Conservation (phyloP, 2,329 filamentous ascomycete genomes). For the Colletotrichum viniferum region DNA sequence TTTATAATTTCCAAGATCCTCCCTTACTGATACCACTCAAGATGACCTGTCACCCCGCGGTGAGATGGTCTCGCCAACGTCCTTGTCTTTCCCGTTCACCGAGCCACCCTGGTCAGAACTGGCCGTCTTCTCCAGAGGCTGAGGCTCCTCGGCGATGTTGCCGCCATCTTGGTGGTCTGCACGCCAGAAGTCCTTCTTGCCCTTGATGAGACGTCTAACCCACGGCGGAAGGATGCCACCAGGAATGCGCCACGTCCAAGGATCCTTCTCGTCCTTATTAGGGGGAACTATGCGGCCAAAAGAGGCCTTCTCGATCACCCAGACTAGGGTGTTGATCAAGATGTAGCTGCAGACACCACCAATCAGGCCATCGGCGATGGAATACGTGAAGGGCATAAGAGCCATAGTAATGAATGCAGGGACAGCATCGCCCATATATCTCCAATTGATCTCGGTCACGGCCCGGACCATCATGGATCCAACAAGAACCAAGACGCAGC, state of each 20-base stretch:
- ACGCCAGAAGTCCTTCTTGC: constrained; percentile 78
- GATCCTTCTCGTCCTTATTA: constrained; percentile 78
- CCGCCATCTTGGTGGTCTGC: constrained; percentile 33
- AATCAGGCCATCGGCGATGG: constrained; percentile 85
- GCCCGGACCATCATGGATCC: constrained; percentile 86
- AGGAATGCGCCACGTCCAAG: constrained; percentile 78
- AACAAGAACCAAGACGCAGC: constrained; percentile 85
- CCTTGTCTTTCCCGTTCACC: constrained; percentile 11
- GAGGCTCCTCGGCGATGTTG: constrained; percentile 8
- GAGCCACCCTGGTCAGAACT: constrained; percentile 21
- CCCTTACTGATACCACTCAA: neutral
- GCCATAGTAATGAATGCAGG: constrained; percentile 85
- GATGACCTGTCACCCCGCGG: neutral
- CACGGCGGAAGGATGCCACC: constrained; percentile 79
- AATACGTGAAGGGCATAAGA: constrained; percentile 90
- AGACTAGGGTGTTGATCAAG: constrained; percentile 74
- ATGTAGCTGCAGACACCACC: constrained; percentile 80
- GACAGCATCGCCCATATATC: constrained; percentile 81
- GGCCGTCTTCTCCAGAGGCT: constrained; percentile 24
- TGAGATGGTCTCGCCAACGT: constrained; percentile 16
- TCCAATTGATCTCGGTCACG: constrained; percentile 87
- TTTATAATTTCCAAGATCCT: neutral
- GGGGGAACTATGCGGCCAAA: constrained; percentile 74
- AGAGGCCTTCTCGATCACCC: constrained; percentile 68
- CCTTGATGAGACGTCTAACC: constrained; percentile 65